These are phyloP conservation scores for Ogataea methanolica DNA, from an alignment of 805 yeast species.

Conservation along the genomic window DNA sequence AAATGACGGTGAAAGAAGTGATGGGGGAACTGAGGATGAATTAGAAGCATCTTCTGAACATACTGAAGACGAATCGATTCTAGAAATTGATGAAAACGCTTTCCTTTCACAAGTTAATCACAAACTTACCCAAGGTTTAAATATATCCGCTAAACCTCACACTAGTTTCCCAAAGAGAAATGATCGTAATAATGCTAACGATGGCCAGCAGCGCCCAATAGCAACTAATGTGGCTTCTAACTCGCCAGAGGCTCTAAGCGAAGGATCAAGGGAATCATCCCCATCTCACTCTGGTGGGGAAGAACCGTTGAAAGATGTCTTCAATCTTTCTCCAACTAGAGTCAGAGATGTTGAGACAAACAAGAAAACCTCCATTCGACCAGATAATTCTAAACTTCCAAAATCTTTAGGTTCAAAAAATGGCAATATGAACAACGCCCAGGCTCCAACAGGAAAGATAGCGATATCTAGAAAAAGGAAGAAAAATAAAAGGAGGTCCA, in stretches of 20 bases:
- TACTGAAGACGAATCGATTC: background rate
- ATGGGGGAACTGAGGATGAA: no score
- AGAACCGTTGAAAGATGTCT: constrained; percentile 7
- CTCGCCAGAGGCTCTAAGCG: constrained; percentile 9
- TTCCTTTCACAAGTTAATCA: background rate
- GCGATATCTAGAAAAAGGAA: no score
- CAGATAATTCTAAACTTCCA: no score
- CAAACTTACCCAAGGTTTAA: background rate
- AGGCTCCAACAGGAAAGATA: no score
- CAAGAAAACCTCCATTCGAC: no score
- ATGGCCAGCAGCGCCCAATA: background rate
- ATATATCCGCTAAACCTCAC: background rate
- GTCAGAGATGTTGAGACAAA: no score
- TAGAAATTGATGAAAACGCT: background rate
- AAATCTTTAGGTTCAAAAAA: no score
- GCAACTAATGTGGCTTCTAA: background rate
- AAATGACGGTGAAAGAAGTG: background rate
- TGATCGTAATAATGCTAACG: no score
- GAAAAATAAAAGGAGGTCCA: no score
- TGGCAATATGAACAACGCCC: no score
- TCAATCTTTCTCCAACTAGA: no score
- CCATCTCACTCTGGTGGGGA: constrained; percentile 31
- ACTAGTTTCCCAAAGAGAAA: background rate
- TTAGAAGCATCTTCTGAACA: no score
- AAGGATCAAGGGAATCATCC: constrained; percentile 25